Base-by-base conservation (phyloP, 768 basidiomycete genomes). In the Mycena maculata region DNA sequence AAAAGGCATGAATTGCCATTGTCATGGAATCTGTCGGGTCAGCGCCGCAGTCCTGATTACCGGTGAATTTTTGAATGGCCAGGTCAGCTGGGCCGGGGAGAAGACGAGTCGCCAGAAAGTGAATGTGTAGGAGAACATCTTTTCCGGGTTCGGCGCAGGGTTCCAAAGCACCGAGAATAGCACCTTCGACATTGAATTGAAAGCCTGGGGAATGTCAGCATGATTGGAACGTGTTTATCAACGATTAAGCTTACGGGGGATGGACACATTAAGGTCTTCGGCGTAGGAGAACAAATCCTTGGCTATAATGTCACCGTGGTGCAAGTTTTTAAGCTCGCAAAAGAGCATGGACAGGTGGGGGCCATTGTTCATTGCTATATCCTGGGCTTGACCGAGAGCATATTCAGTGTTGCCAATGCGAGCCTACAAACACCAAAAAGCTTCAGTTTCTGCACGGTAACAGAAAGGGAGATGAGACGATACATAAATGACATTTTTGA, bases 61-160 rank as follows among this genome's bases (percentile, higher is more conserved):
- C 71, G 2, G 72, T 75, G 57, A 74, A 75, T 60, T 74, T 74
- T 25, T 70, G 49, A 18, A 75, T 55, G 0, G 39, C 55, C 18
- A 52, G 47, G 33, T 74, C 69, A 23, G 66, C 49, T 0, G 45
- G n/a, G 3, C 67, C 53, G 6, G 71, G 74, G 1, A 74, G 70
- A 10, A 70, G 45, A 12, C 30, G 59, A 4, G 72, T 75, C 3
- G 72, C 72, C 28, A 75, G 56, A 28, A 75, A 75, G 56, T 75
- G 27, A 3, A 3, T 13, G 56, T 63, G 60, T 1, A 52, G 55
- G 2, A 72, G 60, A n/a, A 36, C 56, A 11, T 49, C 48, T 20
- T 39, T 22, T 36, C 8, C 13, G 33, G 8, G 33, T 6, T 36
- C 13, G 33, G 13, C 8, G 33, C 33, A 68, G 1, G 69, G 47